These are phyloP conservation scores for Priceomyces melissophilus DNA, from an alignment of 805 yeast genomes.

Conservation along the genomic window DNA sequence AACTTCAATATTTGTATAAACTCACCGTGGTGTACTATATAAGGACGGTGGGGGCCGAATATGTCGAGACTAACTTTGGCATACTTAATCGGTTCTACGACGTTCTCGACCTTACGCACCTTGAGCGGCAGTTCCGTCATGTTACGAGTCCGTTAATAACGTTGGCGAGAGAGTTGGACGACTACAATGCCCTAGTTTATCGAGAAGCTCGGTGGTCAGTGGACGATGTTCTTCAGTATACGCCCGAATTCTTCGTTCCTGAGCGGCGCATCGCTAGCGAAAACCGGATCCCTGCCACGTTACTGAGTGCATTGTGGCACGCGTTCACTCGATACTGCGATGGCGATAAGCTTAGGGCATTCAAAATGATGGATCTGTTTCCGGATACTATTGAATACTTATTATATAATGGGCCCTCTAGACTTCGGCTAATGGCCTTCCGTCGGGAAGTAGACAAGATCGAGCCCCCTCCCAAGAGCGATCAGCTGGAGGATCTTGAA, in stretches of 20 bases:
- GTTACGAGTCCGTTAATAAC: constrained; percentile 10
- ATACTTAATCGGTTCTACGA: constrained; percentile 27
- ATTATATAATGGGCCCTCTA: constrained; percentile 16
- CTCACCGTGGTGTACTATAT: constrained; percentile 19
- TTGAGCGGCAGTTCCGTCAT: constrained; percentile 10
- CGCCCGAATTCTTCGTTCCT: constrained; percentile 30
- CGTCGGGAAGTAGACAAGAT: constrained; percentile 19
- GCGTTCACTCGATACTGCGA: constrained; percentile 15
- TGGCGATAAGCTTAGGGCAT: constrained; percentile 18
- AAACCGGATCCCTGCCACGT: constrained; percentile 18
- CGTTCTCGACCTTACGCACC: constrained; percentile 11
- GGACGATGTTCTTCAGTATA: constrained; percentile 15
- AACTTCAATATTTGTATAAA: constrained; percentile 25
- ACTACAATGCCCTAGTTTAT: constrained; percentile 7
- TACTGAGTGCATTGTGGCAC: constrained; percentile 15
- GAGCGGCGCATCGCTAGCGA: constrained; percentile 21
- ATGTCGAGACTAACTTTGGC: constrained; percentile 13
- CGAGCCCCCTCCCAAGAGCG: constrained; percentile 14
- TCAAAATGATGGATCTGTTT: constrained; percentile 27
- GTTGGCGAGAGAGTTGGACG: constrained; percentile 13
- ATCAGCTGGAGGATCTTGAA: constrained; percentile 15
- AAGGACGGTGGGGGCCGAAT: constrained; percentile 10
- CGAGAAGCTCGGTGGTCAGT: constrained; percentile 7
- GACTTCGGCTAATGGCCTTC: constrained; percentile 18
- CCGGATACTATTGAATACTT: constrained; percentile 33